These are phyloP conservation scores for Trichosporon asahii DNA, from an alignment of 1,284 basidiomycete genomes.

Conservation along the genomic window DNA sequence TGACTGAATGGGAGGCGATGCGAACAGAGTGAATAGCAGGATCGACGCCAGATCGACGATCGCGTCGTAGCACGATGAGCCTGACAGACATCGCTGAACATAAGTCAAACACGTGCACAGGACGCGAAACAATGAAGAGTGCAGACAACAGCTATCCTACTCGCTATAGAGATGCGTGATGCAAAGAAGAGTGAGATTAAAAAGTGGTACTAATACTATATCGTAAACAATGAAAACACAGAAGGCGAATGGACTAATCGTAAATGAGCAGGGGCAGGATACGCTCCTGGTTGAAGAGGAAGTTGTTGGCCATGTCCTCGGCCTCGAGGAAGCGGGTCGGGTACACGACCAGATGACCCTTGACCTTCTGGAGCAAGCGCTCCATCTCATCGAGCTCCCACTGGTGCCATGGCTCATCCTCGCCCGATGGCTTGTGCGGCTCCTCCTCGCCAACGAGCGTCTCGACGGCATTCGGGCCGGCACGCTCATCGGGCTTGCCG, in stretches of 20 bases:
- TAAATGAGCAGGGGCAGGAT: constrained; percentile 53
- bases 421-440: constrained; percentile 51
- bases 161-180: too few species aligned
- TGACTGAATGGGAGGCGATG: too few species aligned
- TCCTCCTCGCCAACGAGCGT: constrained; percentile 24
- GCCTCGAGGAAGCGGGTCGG: constrained; percentile 79
- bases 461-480: background rate
- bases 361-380: constrained; percentile 65
- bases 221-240: too few species aligned
- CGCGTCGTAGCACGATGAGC: too few species aligned
- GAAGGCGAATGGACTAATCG: constrained; percentile 31
- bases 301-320: constrained; percentile 80
- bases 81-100: too few species aligned
- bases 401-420: constrained; percentile 68
- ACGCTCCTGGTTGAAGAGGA: constrained; percentile 80
- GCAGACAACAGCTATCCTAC: too few species aligned
- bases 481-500: background rate
- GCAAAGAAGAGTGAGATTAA: background rate
- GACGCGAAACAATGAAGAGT: too few species aligned
- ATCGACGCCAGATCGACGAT: too few species aligned
- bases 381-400: constrained; percentile 88
- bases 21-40: too few species aligned
- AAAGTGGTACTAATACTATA: too few species aligned
- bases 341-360: constrained; percentile 83
- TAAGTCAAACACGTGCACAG: too few species aligned